Base-by-base conservation (phyloP, 2,329 filamentous ascomycete species). In the Hypoxylon sp. region DNA sequence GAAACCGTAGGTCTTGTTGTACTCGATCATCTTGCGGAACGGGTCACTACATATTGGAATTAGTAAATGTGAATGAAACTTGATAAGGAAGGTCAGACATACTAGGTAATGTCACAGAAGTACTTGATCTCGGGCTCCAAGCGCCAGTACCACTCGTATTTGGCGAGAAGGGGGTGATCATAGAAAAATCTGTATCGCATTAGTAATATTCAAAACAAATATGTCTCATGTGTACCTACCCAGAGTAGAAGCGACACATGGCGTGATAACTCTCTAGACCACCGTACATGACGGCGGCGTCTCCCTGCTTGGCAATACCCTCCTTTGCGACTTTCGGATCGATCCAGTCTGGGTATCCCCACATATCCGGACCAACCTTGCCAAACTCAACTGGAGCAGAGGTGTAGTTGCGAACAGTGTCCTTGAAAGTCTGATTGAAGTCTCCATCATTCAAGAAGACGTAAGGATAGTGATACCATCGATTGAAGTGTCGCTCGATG, bases 111-210 rank as follows among this genome's bases (percentile, higher is more conserved):
- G 79, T 99, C 96, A 81, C 96, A 99, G 84, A 99, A 99, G 84
- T 98, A 99, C 83, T 95, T 98, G 88, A 99, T 98, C 82, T 99
- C 96, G 72, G 96, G 96, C 86, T 99, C 96, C 75, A 99, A 85
- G 70, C 96, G 93, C 96, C 96, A 99, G 85, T 99, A 99, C 96
- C 96, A 99, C 78, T 98, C 94, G 82, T 98, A 99, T 81, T 98
- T 98, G 78, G 92, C 88, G 49, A 99, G 87, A 34, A 98, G 88
- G 71, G 94, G 92, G 79, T 99, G 96, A 80, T 98, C 97, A 85
- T 96, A 99, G 83, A 99, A 99, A 82, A 97, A 96, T 46, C 93
- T 88, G 69, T 4, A 7, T 14, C n/a, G 23, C 25, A 45, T 75
- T 69, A 72, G 72, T 10, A 34, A 49, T 50, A 60, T 48, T 14